Evolutionary conservation across 2,329 filamentous ascomycete genomes (phyloP).

Genomic region (Bipolaris victoriae): DNA sequence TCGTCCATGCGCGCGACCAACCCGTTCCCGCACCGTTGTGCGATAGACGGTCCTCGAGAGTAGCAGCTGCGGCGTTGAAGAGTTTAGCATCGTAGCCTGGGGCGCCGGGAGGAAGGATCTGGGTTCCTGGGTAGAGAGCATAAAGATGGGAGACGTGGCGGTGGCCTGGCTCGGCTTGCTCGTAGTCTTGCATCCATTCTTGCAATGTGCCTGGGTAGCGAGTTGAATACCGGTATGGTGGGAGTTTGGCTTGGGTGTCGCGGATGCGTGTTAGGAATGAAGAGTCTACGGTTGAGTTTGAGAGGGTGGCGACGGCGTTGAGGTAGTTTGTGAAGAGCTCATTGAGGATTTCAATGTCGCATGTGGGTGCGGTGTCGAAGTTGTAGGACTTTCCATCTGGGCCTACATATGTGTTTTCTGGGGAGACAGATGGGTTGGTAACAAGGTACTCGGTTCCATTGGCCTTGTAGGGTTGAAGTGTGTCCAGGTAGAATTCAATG

Average conservation of each 20-base stretch:
- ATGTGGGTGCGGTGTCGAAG: constrained; percentile 44
- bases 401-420: constrained; percentile 49
- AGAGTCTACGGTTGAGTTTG: neutral
- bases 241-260: constrained; percentile 15
- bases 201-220: constrained; percentile 37
- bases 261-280: constrained; percentile 3
- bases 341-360: constrained; percentile 55
- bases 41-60: constrained; percentile 41
- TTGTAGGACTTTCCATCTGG: constrained; percentile 23
- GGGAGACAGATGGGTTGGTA: constrained; percentile 50
- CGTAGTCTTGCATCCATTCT: constrained; percentile 41
- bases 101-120: constrained; percentile 47
- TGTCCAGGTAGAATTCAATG: constrained; percentile 7
- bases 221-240: constrained; percentile 28
- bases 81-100: constrained; percentile 29
- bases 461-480: constrained; percentile 2
- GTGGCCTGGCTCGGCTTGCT: constrained; percentile 56
- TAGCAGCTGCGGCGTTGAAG: constrained; percentile 36
- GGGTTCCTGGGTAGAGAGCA: constrained; percentile 55
- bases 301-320: constrained; percentile 4
- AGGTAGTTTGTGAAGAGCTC: constrained; percentile 49
- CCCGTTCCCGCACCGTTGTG: constrained; percentile 54
- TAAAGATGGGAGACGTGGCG: constrained; percentile 60
- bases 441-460: constrained; percentile 26
- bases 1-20: constrained; percentile 60